phyloP scores from a whole-genome alignment of 2,329 filamentous ascomycete species.

The Pseudogymnoascus sp. region DNA sequence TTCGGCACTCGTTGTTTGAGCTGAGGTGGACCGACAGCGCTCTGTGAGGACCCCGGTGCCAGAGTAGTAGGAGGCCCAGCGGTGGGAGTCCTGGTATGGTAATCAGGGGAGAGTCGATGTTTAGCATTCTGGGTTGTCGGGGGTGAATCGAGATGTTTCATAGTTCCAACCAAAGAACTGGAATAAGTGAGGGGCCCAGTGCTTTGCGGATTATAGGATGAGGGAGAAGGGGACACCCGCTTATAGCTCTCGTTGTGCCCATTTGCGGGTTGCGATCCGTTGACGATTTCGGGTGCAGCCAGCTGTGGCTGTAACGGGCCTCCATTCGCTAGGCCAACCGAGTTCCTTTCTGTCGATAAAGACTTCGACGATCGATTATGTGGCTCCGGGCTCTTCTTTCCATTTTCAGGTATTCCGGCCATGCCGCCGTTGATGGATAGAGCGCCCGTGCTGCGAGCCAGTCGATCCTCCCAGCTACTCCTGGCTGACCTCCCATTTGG shows the following conservation, averaged over 20 bases:
- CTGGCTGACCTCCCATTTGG: constrained; percentile 46
- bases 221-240: constrained; percentile 17
- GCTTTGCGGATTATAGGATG: constrained; percentile 24
- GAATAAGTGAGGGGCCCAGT: constrained; percentile 27
- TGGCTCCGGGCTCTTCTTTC: constrained; percentile 22
- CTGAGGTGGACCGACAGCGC: constrained; percentile 37
- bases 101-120: constrained; percentile 53
- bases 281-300: constrained; percentile 11
- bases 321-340: constrained; percentile 24
- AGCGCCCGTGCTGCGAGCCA: constrained; percentile 24
- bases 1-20: constrained; percentile 81
- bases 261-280: constrained; percentile 17
- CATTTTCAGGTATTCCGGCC: constrained; percentile 23
- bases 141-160: constrained; percentile 19
- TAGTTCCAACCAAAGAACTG: constrained; percentile 22
- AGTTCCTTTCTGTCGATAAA: constrained; percentile 22
- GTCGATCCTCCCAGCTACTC: constrained; percentile 30
- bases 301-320: constrained; percentile 11
- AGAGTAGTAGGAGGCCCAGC: constrained; percentile 26
- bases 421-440: constrained; percentile 23
- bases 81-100: constrained; percentile 35
- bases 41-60: not conserved
- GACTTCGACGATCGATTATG: constrained; percentile 20
- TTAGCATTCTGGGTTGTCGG: constrained; percentile 26
- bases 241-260: constrained; percentile 19